A percentile compares a stretch with the other conserved stretches of the same genome.
These are phyloP conservation scores for Chlorella sp. DNA, from an alignment of 139 green algal species.

Conservation along the genomic window DNA sequence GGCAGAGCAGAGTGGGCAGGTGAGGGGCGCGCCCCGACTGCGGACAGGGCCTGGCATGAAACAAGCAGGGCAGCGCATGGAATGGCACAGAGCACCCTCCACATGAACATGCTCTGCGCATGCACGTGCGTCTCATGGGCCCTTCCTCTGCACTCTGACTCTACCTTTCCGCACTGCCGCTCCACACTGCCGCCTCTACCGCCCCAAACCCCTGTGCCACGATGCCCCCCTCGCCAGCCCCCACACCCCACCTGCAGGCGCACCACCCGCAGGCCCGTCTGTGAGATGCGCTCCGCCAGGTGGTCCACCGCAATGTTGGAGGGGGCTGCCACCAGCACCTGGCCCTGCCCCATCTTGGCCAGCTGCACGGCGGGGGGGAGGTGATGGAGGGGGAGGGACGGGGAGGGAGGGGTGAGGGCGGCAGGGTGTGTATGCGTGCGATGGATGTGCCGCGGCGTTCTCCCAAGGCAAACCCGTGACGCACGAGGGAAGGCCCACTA, in stretches of 20 bases:
- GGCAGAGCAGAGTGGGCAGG: no score
- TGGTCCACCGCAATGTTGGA: slow-evolving; percentile 99
- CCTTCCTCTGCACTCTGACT: no score
- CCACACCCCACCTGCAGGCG: slow-evolving; percentile 59
- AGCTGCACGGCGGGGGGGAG: not conserved
- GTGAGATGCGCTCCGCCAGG: slow-evolving; percentile 92
- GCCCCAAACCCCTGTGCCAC: not conserved
- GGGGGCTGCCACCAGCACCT: slow-evolving; percentile 94
- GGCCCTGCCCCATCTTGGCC: slow-evolving; percentile 67
- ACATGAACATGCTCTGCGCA: no score
- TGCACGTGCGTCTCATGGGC: no score
- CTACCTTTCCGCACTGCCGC: no score
- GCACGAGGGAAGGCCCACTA: no score
- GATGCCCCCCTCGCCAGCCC: not conserved
- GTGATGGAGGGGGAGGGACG: not conserved
- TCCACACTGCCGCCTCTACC: no score
- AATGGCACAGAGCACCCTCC: not conserved
- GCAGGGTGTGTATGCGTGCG: not conserved
- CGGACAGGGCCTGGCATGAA: not conserved
- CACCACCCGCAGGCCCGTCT: slow-evolving; percentile 95
- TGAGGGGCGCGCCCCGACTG: no score
- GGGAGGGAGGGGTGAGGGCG: not conserved
- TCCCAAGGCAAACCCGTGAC: no score
- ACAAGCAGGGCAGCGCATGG: not conserved
- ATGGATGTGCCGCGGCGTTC: no score